Conservation (phyloP, 2,329 filamentous ascomycete genomes). For the Xylaria sp. region DNA sequence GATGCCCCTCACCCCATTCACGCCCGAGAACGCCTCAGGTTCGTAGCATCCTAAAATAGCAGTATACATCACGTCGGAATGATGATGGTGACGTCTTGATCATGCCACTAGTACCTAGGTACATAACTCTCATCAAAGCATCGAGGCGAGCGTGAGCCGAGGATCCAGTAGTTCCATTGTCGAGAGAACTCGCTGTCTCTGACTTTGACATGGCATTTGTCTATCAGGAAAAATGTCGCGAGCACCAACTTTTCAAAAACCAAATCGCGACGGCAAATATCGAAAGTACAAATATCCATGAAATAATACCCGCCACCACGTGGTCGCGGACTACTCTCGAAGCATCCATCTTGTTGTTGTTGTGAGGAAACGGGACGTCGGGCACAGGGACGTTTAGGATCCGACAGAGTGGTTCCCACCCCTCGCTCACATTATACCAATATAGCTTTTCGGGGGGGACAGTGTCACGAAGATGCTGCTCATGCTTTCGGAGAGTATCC, state of each 20-base stretch:
- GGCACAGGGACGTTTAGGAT: slow-evolving; percentile 52
- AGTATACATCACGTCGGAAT: neutral
- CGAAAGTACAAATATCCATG: slow-evolving; percentile 48
- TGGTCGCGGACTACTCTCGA: slow-evolving; percentile 45
- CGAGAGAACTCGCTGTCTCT: neutral
- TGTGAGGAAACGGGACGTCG: slow-evolving; percentile 52
- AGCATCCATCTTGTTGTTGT: slow-evolving; percentile 50
- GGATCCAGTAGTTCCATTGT: neutral
- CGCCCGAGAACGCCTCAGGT: neutral
- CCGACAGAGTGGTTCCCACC: slow-evolving; percentile 52
- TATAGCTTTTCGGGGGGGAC: slow-evolving; percentile 51
- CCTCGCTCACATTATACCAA: slow-evolving; percentile 52
- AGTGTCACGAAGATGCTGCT: slow-evolving; percentile 49
- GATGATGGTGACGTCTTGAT: neutral
- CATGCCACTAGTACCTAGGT: slow-evolving; percentile 1
- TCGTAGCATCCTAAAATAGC: neutral
- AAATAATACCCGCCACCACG: slow-evolving; percentile 43
- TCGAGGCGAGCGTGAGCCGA: neutral
- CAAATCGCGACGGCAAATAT: slow-evolving; percentile 40
- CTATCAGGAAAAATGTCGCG: slow-evolving; percentile 27
- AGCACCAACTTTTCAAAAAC: slow-evolving; percentile 37
- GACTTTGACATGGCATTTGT: slow-evolving; percentile 22
- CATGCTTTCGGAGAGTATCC: slow-evolving; percentile 48
- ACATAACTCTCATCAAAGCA: slow-evolving; percentile 4
- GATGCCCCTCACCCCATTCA: slow-evolving; percentile 4